phyloP scores from a whole-genome alignment of 2,329 filamentous ascomycete species.

The Pleomassaria siparia region DNA sequence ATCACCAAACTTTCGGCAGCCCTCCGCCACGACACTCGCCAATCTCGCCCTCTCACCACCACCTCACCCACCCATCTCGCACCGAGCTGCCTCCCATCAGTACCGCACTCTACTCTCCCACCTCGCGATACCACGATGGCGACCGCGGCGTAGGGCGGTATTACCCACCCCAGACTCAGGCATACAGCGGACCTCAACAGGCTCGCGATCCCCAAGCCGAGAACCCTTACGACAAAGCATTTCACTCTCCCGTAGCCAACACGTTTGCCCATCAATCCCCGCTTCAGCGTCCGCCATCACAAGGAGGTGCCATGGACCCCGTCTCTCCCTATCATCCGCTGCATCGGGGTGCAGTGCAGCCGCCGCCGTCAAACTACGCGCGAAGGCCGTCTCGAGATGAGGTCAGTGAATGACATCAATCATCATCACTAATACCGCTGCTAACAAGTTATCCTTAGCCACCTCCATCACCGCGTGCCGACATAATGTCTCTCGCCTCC shows the following conservation, averaged over 20 bases:
- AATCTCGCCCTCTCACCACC: constrained; percentile 17
- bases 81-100: constrained; percentile 45
- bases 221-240: constrained; percentile 41
- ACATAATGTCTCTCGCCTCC: constrained; percentile 95
- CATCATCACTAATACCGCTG: constrained; percentile 12
- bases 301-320: constrained; percentile 39
- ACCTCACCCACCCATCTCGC: constrained; percentile 30
- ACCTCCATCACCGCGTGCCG: constrained; percentile 75
- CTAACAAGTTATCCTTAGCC: constrained; percentile 27
- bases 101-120: constrained; percentile 42
- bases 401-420: constrained; percentile 23
- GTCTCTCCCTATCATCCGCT: constrained; percentile 40
- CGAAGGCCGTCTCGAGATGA: constrained; percentile 38
- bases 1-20: constrained; percentile 17
- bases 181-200: constrained; percentile 25
- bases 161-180: constrained; percentile 35
- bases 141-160: constrained; percentile 34
- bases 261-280: constrained; percentile 39
- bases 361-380: constrained; percentile 34
- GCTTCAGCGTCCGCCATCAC: constrained; percentile 41
- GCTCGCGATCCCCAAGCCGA: constrained; percentile 38
- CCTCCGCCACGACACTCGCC: constrained; percentile 18
- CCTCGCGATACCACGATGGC: constrained; percentile 52
- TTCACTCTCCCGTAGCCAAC: constrained; percentile 39
- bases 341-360: constrained; percentile 39